Conservation (phyloP, 2,329 filamentous ascomycete genomes). For the Phyllosticta citrichinensis region DNA sequence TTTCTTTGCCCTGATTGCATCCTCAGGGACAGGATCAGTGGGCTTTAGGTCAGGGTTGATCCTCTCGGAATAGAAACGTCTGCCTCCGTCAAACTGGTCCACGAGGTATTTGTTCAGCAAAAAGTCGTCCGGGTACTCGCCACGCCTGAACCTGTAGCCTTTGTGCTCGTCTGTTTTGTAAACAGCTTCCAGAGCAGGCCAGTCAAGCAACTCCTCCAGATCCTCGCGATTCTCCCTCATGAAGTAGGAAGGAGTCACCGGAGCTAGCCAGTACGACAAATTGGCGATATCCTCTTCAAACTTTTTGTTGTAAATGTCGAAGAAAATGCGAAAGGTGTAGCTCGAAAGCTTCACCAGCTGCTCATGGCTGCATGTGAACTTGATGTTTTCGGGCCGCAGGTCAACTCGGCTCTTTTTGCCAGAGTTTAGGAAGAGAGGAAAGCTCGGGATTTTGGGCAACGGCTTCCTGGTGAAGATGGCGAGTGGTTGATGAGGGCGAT, state of each 20-base stretch:
- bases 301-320: slow-evolving; percentile 80
- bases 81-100: slow-evolving; percentile 47
- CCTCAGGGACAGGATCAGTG: slow-evolving; percentile 52
- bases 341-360: slow-evolving; percentile 48
- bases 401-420: slow-evolving; percentile 50
- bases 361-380: slow-evolving; percentile 36
- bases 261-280: slow-evolving; percentile 78
- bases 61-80: slow-evolving; percentile 45
- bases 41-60: slow-evolving; percentile 47
- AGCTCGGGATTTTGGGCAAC: slow-evolving; percentile 55
- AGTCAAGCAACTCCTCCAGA: slow-evolving; percentile 44
- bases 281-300: slow-evolving; percentile 55
- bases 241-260: slow-evolving; percentile 29
- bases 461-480: slow-evolving; percentile 58
- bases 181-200: slow-evolving; percentile 41
- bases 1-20: slow-evolving; percentile 15
- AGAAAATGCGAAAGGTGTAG: slow-evolving; percentile 69
- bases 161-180: slow-evolving; percentile 27
- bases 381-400: slow-evolving; percentile 34
- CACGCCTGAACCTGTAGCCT: slow-evolving; percentile 36
- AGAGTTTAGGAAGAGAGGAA: slow-evolving; percentile 63
- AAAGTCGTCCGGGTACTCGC: slow-evolving; percentile 27
- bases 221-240: neutral
- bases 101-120: slow-evolving; percentile 44
- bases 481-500: slow-evolving; percentile 52